Percentiles rank a stretch among this genome's conserved stretches.
Evolutionary conservation across 805 yeast genomes (phyloP).

Genomic region (Myxozyma monticola): DNA sequence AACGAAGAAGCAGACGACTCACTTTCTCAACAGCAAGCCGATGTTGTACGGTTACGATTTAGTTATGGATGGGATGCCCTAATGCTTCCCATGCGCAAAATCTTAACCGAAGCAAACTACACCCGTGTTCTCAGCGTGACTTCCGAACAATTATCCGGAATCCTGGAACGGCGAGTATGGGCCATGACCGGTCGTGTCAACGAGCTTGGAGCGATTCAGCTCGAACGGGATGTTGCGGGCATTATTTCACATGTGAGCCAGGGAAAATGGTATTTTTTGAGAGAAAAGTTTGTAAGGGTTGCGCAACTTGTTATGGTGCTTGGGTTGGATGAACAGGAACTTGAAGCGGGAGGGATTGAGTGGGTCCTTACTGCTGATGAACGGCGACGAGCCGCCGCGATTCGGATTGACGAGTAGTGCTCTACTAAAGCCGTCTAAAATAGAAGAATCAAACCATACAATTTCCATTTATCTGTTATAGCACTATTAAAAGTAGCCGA

Average conservation of each 20-base stretch:
- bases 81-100: conserved; percentile 63
- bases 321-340: conserved; percentile 75
- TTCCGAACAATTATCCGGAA: conserved; percentile 54
- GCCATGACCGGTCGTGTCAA: conserved; percentile 64
- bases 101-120: conserved; percentile 57
- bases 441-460: too few species aligned
- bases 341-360: conserved; percentile 45
- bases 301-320: conserved; percentile 82
- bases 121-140: conserved; percentile 49
- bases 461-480: too few species aligned
- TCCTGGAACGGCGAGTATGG: conserved; percentile 70
- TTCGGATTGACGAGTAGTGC: conserved; percentile 50
- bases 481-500: too few species aligned
- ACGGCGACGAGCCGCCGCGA: conserved; percentile 58
- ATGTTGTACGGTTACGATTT: conserved; percentile 43
- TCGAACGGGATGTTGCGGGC: conserved; percentile 77
- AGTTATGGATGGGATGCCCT: conserved; percentile 62
- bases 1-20: conserved; percentile 30
- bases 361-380: conserved; percentile 84
- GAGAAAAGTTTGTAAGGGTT: conserved; percentile 75
- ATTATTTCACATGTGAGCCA: conserved; percentile 67
- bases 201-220: conserved; percentile 76
- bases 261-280: conserved; percentile 65
- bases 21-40: conserved; percentile 26
- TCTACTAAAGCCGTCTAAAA: too few species aligned